Base-by-base conservation (phyloP, 2,329 filamentous ascomycete species). In the Penicillium sp. region DNA sequence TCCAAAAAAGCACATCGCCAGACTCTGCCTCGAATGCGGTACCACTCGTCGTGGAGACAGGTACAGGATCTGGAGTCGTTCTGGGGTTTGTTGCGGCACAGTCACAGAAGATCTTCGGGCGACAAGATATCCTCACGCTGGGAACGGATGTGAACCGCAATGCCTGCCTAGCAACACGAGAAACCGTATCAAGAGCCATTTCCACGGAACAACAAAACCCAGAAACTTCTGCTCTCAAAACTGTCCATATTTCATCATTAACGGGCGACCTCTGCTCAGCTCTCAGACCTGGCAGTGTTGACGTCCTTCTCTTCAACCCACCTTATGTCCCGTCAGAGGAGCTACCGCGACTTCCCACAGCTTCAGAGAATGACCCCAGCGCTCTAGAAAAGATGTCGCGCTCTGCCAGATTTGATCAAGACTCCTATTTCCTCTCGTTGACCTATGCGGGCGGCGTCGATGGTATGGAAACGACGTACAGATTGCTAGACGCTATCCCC, bases 271-370 rank as follows among this genome's bases (percentile, higher is more conserved):
- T 99, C 0, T 80, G 82, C 4, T 73, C 82, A 2, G 77, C 87
- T 0, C 75, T 95, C 36, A 81, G 82, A 7, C 68, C 77, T 0
- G 78, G 80, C 2, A 74, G 76, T 34, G 82, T 96, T 5, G 94
- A 99, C 69, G 82, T 99, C 10, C 81, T 99, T 58, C 83, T 99
- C 24, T 99, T 97, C 81, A 99, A 99, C 70, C 94, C 94, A 49
- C 94, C 94, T 0, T 99, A 99, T 71, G 94, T 99, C 13, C 94
- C 94, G 2, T 95, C 92, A 2, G 82, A 87, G 23, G 83, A 86
- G 36, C 76, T 95, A 55, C 92, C 93, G 1, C 71, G 75, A 21
- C 73, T 83, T 31, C 75, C 81, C 5, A 59, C 58, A 1, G 51
- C 60, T 5, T 52, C 56, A 13, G 59, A 64, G 16, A 57, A 64